A percentile compares a stretch with the other conserved stretches of the same genome.
phyloP scores from a whole-genome alignment of 768 basidiomycete genomes.

The Leccinum aurantiacum region DNA sequence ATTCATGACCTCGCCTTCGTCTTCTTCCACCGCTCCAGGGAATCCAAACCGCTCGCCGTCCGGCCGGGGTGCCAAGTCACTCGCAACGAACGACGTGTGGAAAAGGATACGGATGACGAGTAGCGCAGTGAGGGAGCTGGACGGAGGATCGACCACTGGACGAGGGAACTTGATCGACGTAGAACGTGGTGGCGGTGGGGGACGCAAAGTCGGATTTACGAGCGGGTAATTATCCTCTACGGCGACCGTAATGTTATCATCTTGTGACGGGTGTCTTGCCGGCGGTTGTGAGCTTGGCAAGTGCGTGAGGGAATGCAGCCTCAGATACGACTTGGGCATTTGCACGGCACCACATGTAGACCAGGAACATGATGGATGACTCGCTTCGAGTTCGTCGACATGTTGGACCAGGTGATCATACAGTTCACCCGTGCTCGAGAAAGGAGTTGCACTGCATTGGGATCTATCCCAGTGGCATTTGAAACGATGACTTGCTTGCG shows the following conservation, averaged over 20 bases:
- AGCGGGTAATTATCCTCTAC: constrained; percentile 56
- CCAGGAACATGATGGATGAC: constrained; percentile 68
- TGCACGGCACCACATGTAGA: constrained; percentile 54
- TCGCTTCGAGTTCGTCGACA: constrained; percentile 43
- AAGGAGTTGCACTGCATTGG: constrained; percentile 49
- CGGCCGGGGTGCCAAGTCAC: constrained; percentile 62
- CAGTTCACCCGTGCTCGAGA: constrained; percentile 58
- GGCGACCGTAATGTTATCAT: constrained; percentile 71
- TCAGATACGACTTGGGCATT: constrained; percentile 51
- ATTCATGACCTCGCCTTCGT: constrained; percentile 59
- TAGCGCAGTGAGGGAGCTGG: constrained; percentile 75
- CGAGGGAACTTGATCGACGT: constrained; percentile 58
- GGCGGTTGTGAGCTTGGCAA: constrained; percentile 58
- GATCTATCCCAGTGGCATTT: constrained; percentile 77
- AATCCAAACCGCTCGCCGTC: constrained; percentile 90
- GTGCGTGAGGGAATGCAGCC: constrained; percentile 75
- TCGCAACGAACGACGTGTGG: constrained; percentile 70
- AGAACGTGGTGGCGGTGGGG: constrained; percentile 68
- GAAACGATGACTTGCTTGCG: constrained; percentile 58
- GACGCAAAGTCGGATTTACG: constrained; percentile 62
- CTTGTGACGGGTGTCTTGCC: constrained; percentile 65
- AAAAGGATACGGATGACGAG: constrained; percentile 84
- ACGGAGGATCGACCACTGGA: constrained; percentile 63
- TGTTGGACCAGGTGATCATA: constrained; percentile 71
- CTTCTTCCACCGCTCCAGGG: constrained; percentile 77